phyloP scores from a whole-genome alignment of 805 yeast genomes.

The Ogataea ramenticola region DNA sequence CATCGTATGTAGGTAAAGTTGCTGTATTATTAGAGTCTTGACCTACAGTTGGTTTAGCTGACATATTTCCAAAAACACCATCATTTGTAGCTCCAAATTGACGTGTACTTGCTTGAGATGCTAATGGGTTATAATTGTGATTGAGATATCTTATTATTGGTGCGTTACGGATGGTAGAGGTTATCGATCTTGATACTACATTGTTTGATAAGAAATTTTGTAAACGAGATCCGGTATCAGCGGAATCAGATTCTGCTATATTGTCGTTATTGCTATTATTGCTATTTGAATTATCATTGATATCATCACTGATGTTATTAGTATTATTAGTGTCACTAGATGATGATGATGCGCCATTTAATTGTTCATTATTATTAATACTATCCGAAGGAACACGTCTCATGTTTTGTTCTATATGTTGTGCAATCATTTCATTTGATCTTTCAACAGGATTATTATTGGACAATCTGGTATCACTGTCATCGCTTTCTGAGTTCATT shows the following conservation, averaged over 20 bases:
- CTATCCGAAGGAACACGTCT: background rate
- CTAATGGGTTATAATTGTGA: constrained; percentile 14
- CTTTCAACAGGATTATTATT: background rate
- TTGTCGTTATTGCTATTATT: too few relatives aligned
- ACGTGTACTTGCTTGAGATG: background rate
- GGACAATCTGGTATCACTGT: background rate
- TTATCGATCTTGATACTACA: background rate
- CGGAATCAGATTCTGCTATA: too few relatives aligned
- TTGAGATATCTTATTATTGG: constrained; percentile 22
- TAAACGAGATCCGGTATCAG: background rate
- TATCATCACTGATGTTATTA: background rate
- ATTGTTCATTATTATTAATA: background rate
- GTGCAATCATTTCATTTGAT: background rate
- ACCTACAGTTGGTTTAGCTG: constrained; percentile 64
- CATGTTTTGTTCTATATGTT: background rate
- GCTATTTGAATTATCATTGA: too few relatives aligned
- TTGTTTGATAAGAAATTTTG: background rate
- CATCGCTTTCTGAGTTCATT: background rate
- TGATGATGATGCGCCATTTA: too few relatives aligned
- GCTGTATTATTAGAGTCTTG: constrained; percentile 32
- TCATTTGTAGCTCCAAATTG: constrained; percentile 39
- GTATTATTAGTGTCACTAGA: background rate
- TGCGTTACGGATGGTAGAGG: constrained; percentile 17
- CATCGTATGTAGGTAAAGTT: constrained; percentile 77
- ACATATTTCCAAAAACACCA: constrained; percentile 88